phyloP scores from a whole-genome alignment of 345 rosid species.

The Nasturtium officinale region DNA sequence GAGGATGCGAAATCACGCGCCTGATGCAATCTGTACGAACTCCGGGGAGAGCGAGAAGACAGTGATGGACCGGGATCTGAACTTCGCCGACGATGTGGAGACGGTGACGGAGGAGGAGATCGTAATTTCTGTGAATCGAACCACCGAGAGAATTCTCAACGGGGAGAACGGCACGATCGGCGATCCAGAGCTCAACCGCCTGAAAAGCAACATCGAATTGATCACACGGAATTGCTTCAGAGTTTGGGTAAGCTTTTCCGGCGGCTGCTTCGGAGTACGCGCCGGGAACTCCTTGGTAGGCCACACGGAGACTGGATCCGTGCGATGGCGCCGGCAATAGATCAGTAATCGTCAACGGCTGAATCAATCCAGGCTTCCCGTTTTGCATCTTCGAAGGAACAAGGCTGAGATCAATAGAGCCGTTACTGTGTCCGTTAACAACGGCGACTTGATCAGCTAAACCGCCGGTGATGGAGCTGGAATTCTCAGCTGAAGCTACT shows the following conservation, averaged over 20 bases:
- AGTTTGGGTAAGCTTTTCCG: constrained; percentile 87
- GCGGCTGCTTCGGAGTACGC: constrained; percentile 97
- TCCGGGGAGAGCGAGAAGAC: constrained; percentile 90
- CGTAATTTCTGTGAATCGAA: constrained; percentile 91
- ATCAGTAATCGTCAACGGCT: constrained; percentile 75
- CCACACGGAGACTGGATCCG: constrained; percentile 81
- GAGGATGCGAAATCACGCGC: constrained; percentile 95
- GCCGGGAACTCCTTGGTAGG: constrained; percentile 90
- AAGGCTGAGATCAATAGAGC: constrained; percentile 53
- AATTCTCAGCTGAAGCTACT: constrained; percentile 54
- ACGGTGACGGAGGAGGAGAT: constrained; percentile 91
- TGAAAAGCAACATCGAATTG: constrained; percentile 84
- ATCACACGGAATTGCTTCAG: constrained; percentile 95
- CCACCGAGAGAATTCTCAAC: constrained; percentile 96
- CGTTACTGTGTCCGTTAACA: constrained; percentile 60
- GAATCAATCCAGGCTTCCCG: constrained; percentile 45
- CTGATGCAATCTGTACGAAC: constrained; percentile 64
- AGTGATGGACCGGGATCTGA: constrained; percentile 93
- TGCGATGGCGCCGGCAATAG: constrained; percentile 87
- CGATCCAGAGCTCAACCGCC: constrained; percentile 98
- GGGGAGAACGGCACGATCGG: constrained; percentile 91
- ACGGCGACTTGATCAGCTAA: constrained; percentile 52
- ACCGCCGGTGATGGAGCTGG: constrained; percentile 8
- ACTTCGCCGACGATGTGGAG: constrained; percentile 98
- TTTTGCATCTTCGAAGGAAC: constrained; percentile 51